Evolutionary conservation across 495 filamentous ascomycete species (phyloP).

Genomic region (Penicillium soppii): DNA sequence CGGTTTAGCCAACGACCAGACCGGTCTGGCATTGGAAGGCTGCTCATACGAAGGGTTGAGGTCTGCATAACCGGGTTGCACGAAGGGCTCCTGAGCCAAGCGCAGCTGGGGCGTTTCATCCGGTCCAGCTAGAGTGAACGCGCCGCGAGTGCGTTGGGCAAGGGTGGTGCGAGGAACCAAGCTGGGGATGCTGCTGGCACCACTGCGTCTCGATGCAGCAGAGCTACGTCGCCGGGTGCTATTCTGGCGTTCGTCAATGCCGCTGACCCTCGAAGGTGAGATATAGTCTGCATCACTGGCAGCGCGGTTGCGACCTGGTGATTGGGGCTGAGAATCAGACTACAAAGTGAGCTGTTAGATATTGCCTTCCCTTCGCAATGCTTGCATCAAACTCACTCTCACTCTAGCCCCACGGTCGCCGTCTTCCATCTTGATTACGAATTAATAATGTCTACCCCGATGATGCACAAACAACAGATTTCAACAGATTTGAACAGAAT

Average conservation of each 20-base stretch:
- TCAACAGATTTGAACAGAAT: not conserved
- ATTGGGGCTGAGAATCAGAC: not conserved
- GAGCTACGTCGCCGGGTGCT: conserved; percentile 24
- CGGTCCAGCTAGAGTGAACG: conserved; percentile 39
- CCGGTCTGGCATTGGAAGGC: conserved; percentile 37
- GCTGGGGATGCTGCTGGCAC: conserved; percentile 21
- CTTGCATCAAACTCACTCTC: conserved; percentile 1
- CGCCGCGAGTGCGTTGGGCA: conserved; percentile 31
- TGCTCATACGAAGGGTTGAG: conserved; percentile 48
- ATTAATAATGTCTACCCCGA: not conserved
- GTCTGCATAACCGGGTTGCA: conserved; percentile 44
- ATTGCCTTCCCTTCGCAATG: not conserved
- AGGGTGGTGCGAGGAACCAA: conserved; percentile 30
- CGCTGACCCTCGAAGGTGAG: conserved; percentile 15
- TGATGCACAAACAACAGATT: not conserved
- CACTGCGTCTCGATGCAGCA: conserved; percentile 17
- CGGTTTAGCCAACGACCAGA: conserved; percentile 51
- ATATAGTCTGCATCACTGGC: conserved; percentile 6
- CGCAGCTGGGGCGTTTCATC: conserved; percentile 37
- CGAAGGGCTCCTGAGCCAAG: conserved; percentile 39
- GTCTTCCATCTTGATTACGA: not conserved
- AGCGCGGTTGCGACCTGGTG: conserved; percentile 1
- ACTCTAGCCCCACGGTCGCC: not conserved
- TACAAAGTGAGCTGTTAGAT: not conserved
- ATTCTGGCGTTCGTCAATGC: conserved; percentile 2